phyloP scores from a whole-genome alignment of 257 asterid genomes.

The Scutellaria galericulata region DNA sequence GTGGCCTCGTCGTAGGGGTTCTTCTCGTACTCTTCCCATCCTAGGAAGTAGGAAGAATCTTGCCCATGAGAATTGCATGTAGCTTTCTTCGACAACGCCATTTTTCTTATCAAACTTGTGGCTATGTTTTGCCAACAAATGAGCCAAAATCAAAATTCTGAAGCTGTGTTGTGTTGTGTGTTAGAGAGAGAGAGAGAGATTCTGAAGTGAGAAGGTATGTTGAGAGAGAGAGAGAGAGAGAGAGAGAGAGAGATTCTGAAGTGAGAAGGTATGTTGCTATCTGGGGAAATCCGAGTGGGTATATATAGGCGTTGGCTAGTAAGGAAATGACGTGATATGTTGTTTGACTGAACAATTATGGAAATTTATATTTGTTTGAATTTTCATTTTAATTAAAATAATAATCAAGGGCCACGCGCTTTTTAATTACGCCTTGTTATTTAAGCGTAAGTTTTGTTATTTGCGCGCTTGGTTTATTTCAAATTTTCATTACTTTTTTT shows the following conservation, averaged over 20 bases:
- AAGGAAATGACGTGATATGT: slow-evolving; percentile 31
- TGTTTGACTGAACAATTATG: slow-evolving; percentile 15
- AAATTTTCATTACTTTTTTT: neutral
- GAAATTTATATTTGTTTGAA: neutral
- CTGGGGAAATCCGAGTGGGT: slow-evolving; percentile 30
- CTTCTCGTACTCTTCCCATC: slow-evolving; percentile 74
- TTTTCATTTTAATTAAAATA: neutral
- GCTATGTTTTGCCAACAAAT: too few species aligned
- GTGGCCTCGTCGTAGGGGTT: slow-evolving; percentile 52
- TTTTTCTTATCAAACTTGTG: slow-evolving; percentile 5
- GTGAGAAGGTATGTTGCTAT: slow-evolving; percentile 34
- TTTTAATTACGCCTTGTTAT: slow-evolving; percentile 19
- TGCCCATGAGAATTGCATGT: slow-evolving; percentile 65
- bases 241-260: neutral
- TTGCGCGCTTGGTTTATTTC: too few species aligned
- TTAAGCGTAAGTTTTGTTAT: slow-evolving; percentile 10
- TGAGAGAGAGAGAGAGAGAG: too few species aligned
- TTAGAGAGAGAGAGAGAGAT: neutral
- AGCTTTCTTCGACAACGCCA: slow-evolving; percentile 56
- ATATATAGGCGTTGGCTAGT: slow-evolving; percentile 39
- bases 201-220: slow-evolving; percentile 20
- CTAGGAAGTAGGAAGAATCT: slow-evolving; percentile 71
- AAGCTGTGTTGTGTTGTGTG: too few species aligned
- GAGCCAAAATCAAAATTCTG: too few species aligned
- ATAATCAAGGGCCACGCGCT: slow-evolving; percentile 25